Percentiles rank a stretch among this genome's conserved stretches.
phyloP scores from a whole-genome alignment of 805 yeast genomes.

The Lachancea quebecensis region DNA sequence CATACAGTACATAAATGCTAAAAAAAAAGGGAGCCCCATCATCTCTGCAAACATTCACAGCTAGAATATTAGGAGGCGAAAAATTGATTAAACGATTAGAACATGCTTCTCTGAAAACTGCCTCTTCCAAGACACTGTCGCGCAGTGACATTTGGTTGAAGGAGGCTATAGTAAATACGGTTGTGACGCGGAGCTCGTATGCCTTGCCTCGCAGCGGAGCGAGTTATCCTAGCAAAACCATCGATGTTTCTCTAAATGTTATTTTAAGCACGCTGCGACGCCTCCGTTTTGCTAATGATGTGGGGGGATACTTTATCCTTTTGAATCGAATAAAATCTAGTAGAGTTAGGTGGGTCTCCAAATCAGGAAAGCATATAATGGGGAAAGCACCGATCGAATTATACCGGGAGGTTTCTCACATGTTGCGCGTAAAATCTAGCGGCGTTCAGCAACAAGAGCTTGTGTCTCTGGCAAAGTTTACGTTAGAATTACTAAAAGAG shows the following conservation, averaged over 20 bases:
- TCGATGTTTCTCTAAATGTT: conserved; percentile 10
- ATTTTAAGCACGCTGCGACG: conserved; percentile 20
- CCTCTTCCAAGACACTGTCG: neutral
- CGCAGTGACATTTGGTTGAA: conserved; percentile 18
- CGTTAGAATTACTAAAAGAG: conserved; percentile 13
- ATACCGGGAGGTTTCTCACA: conserved; percentile 21
- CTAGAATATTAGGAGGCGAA: conserved; percentile 4
- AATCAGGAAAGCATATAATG: conserved; percentile 3
- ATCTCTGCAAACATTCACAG: conserved; percentile 1
- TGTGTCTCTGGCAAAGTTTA: conserved; percentile 16
- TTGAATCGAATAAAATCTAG: conserved; percentile 18
- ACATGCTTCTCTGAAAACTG: neutral
- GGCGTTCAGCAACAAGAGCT: conserved; percentile 1
- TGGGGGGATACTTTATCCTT: conserved; percentile 17
- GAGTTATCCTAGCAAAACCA: no score
- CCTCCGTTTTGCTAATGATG: conserved; percentile 15
- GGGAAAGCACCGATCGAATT: conserved; percentile 20
- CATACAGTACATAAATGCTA: neutral
- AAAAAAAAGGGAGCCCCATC: neutral
- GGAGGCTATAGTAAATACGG: conserved; percentile 10
- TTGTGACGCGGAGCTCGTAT: no score
- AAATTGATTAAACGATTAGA: conserved; percentile 1
- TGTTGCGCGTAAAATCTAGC: conserved; percentile 12
- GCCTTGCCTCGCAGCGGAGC: no score
- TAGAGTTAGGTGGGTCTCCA: conserved; percentile 21